These are phyloP conservation scores for Prunus kanzakura DNA, from an alignment of 306 rosid genomes.

Conservation along the genomic window DNA sequence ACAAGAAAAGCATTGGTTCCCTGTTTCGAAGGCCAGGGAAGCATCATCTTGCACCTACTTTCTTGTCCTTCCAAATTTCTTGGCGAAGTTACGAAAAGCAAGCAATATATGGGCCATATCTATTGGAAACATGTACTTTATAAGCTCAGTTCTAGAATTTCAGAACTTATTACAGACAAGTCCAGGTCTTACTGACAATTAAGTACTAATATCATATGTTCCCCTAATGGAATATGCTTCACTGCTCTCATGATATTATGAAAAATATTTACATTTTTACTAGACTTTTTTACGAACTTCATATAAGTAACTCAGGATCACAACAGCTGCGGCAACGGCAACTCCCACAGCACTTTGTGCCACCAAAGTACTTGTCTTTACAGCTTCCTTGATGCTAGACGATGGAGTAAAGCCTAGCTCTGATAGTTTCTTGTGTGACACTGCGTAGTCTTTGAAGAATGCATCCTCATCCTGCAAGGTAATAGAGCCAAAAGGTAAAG, in stretches of 20 bases:
- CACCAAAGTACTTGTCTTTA: constrained; percentile 25
- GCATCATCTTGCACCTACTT: not conserved
- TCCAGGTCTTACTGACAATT: not conserved
- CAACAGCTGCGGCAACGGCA: constrained; percentile 49
- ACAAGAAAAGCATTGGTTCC: constrained; percentile 17
- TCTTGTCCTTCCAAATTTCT: not conserved
- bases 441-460: constrained; percentile 67
- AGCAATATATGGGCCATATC: not conserved
- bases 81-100: not conserved
- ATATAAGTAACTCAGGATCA: constrained; percentile 48
- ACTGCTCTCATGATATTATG: not conserved
- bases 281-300: constrained; percentile 35
- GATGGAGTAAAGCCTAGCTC: constrained; percentile 62
- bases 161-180: constrained; percentile 3
- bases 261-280: not conserved
- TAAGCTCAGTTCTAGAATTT: constrained; percentile 5
- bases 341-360: constrained; percentile 39
- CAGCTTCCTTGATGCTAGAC: constrained; percentile 2
- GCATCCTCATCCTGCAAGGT: constrained; percentile 63
- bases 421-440: constrained; percentile 82
- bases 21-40: not conserved
- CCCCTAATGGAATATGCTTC: not conserved
- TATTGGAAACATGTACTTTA: not conserved
- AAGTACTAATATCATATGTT: not conserved
- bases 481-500: not conserved